Evolutionary conservation across 768 basidiomycete species (phyloP).

Genomic region (Amanita jacksonii): DNA sequence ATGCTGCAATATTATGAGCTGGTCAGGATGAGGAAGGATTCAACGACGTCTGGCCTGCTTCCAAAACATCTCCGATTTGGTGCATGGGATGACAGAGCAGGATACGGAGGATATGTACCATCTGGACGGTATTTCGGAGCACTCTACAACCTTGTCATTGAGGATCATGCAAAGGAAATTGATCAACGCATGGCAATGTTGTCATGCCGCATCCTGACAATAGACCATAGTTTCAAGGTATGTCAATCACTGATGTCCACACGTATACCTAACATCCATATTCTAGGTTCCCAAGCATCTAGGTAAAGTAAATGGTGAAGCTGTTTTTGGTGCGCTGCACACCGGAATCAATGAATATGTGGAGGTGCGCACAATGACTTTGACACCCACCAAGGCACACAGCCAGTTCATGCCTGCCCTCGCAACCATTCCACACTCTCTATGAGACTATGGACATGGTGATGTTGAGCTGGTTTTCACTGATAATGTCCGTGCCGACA

Average conservation of each 20-base stretch:
- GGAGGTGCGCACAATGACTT: conserved; percentile 14
- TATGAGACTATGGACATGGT: conserved; percentile 20
- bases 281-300: conserved; percentile 22
- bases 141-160: conserved; percentile 19
- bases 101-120: conserved; percentile 16
- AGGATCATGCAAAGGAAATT: conserved; percentile 11
- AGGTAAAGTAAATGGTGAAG: conserved; percentile 16
- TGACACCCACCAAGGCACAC: conserved; percentile 24
- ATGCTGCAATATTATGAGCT: conserved; percentile 6
- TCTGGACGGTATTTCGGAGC: conserved; percentile 13
- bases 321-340: conserved; percentile 17
- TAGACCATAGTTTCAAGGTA: conserved; percentile 22
- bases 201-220: conserved; percentile 10
- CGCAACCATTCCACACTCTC: conserved; percentile 14
- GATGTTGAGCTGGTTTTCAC: conserved; percentile 20
- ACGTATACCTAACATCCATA: too few species aligned
- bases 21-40: conserved; percentile 5
- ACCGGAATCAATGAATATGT: conserved; percentile 20
- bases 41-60: conserved; percentile 7
- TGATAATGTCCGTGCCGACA: conserved; percentile 20
- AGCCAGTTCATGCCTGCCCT: conserved; percentile 20
- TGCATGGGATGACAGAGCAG: conserved; percentile 9
- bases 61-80: conserved; percentile 1
- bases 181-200: conserved; percentile 20
- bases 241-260: too few species aligned